These are phyloP conservation scores for Saxispiralis lemnorum DNA, from an alignment of 495 filamentous ascomycete species.

Conservation along the genomic window DNA sequence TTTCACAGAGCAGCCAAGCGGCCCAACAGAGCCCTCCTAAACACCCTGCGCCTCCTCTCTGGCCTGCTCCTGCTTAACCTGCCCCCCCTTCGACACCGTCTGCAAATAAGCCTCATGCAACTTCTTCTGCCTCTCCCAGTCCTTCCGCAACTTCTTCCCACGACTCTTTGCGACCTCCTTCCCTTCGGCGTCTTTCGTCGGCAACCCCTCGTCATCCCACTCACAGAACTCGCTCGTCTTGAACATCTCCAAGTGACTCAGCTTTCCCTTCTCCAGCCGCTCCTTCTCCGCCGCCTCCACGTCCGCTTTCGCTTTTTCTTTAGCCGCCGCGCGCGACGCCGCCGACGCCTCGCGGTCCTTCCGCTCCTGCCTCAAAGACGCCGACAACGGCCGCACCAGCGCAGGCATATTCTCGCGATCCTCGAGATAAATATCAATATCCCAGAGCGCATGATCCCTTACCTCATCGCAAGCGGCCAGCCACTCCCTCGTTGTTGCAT, in stretches of 20 bases:
- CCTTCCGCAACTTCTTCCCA: constrained; percentile 73
- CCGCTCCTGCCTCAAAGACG: constrained; percentile 51
- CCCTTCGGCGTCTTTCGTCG: constrained; percentile 55
- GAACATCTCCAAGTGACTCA: constrained; percentile 29
- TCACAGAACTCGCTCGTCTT: constrained; percentile 42
- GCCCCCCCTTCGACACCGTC: constrained; percentile 11
- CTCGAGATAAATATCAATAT: constrained; percentile 72
- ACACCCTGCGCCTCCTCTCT: no score
- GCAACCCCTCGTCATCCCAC: constrained; percentile 80
- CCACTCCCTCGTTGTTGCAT: constrained; percentile 21
- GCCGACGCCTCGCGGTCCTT: constrained; percentile 38
- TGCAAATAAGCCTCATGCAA: constrained; percentile 49
- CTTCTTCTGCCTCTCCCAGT: constrained; percentile 86
- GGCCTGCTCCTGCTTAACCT: no score
- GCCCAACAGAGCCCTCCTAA: no score
- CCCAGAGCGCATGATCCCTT: constrained; percentile 60
- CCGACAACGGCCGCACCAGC: constrained; percentile 65
- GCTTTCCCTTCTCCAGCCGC: constrained; percentile 53
- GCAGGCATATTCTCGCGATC: constrained; percentile 60
- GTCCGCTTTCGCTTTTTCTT: constrained; percentile 39
- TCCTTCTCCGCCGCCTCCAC: constrained; percentile 40
- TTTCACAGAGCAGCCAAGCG: no score
- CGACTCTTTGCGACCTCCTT: constrained; percentile 66
- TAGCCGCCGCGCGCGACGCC: constrained; percentile 28
- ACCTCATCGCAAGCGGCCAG: constrained; percentile 54